Base-by-base conservation (phyloP, 1,284 basidiomycete species). In the Sanghuangporus weigelae region DNA sequence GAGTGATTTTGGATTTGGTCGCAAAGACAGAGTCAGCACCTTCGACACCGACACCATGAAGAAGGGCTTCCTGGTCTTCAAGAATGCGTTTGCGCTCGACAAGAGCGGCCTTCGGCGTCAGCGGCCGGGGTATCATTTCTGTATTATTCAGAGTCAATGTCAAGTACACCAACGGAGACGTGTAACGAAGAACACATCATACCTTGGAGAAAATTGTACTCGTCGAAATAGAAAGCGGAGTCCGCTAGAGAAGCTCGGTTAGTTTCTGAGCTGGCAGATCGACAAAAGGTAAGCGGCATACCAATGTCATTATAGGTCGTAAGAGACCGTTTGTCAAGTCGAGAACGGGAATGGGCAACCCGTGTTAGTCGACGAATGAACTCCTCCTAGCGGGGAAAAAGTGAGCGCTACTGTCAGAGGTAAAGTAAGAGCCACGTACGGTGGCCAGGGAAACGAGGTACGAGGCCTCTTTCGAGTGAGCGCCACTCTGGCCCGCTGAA, bases 161-260 rank as follows among this genome's bases (percentile, higher is more conserved):
- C 44, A 48, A n/a, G 31, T 38, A 10, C 26, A 48, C 11, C 35
- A 19, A 16, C 19, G 39, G 19, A 10, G 19, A 39, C 16, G 19
- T 51, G 31, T 19, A 26, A 51, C 16, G 7, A 2, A 58, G 19
- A 42, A 44, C 53, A 42, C 36, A 21, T 67, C 74, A 49, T 69
- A 86, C 89, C 89, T 76, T 79, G 74, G 7, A 92, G 80, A 69
- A 90, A 90, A 75, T 80, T 81, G 67, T 89, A 87, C 69, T 89
- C 84, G 70, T 84, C 82, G 66, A 84, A 83, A 69, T 81, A 81
- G 64, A 81, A 78, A 7, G 84, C 79, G 4, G 84, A 81, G 50
- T 75, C 76, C 42, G 87, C 86, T 88, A 68, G 31, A 44, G 62
- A 66, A 46, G 26, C 59, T 61, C 3, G 60, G 57, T 71, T 55